Evolutionary conservation across 352 stramenopile species (phyloP), one percentile per base, ranked within the genome.

Genomic region (Blastocystis sp.): DNA sequence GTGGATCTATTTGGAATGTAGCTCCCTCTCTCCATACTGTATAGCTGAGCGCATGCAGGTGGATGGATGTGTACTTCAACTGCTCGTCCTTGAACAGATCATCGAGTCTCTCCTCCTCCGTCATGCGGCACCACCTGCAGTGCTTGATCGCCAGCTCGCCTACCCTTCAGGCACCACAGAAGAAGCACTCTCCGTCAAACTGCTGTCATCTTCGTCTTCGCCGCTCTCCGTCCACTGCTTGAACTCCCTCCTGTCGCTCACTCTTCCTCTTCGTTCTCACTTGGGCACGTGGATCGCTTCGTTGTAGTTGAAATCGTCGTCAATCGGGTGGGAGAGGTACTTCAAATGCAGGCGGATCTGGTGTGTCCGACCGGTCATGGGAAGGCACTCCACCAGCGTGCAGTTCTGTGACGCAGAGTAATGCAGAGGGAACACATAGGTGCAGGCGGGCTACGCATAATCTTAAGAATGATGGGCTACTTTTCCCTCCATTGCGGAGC

Each of bases 221-320:
- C 7, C 19, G 6, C 54, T 62, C 1, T 28, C 11, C 21, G 24
- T 84, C 74, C 74, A 84, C 43, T 62, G 21, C 28, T 3, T 62
- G 3, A 69, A 28, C 57, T 43, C 28, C 19, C 48, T n/a, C 69
- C 74, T 84, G 21, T 7, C 10, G 48, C 2, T 77, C 10, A 59
- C 0, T n/a, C 24, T 38, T 4, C 2, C 54, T 14, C 2, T 14
- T 24, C n/a, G n/a, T n/a, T 24, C n/a, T 28, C 40, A 84, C 74
- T 84, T 84, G 17, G 74, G 28, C 19, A 84, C 40, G 52, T 84
- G 54, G 21, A 84, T 52, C 9, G 57, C 34, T 6, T 74, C 34
- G 52, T 88, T 88, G 38, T 88, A 88, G 24, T 88, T 76, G n/a
- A 88, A 40, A 76, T 88, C 78, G 28, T 88, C 57, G 48, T 88